phyloP scores from a whole-genome alignment of 345 rosid genomes.

The Aquilaria malaccensis region DNA sequence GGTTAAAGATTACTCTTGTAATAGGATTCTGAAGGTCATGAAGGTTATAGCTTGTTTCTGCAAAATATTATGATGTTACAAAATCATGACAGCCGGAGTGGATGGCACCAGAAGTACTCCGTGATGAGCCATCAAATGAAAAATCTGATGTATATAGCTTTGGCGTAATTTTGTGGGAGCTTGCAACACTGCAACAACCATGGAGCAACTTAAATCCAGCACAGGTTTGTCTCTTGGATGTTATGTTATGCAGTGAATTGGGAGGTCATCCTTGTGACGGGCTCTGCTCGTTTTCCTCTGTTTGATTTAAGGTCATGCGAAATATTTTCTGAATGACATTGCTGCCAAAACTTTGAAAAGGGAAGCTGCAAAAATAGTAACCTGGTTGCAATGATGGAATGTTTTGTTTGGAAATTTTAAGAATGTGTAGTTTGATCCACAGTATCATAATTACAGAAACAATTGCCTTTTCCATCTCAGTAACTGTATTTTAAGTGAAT shows the following conservation, averaged over 20 bases:
- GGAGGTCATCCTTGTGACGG: too few species aligned
- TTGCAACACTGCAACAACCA: slow-evolving; percentile 93
- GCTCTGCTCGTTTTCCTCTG: too few species aligned
- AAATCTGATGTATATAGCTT: slow-evolving; percentile 96
- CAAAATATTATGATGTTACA: slow-evolving; percentile 6
- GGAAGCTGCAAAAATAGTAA: too few species aligned
- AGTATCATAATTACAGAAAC: too few species aligned
- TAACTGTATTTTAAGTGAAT: too few species aligned
- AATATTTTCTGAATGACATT: too few species aligned
- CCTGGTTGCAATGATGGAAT: too few species aligned
- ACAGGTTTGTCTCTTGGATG: slow-evolving; percentile 53
- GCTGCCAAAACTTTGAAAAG: too few species aligned
- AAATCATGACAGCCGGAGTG: slow-evolving; percentile 74
- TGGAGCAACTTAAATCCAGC: slow-evolving; percentile 96
- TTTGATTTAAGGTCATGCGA: too few species aligned
- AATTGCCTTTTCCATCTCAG: too few species aligned
- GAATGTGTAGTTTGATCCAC: too few species aligned
- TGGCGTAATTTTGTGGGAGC: slow-evolving; percentile 97
- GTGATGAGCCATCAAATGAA: slow-evolving; percentile 96
- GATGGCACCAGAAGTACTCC: slow-evolving; percentile 99
- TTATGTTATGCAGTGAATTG: not conserved
- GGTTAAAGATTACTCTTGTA: slow-evolving; percentile 4
- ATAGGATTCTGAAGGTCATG: slow-evolving; percentile 7
- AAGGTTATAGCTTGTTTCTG: not conserved
- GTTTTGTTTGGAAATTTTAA: too few species aligned